Percentiles rank a stretch among this genome's conserved stretches.
These are phyloP conservation scores for Syzygium jambos DNA, from an alignment of 345 rosid genomes.

Conservation along the genomic window DNA sequence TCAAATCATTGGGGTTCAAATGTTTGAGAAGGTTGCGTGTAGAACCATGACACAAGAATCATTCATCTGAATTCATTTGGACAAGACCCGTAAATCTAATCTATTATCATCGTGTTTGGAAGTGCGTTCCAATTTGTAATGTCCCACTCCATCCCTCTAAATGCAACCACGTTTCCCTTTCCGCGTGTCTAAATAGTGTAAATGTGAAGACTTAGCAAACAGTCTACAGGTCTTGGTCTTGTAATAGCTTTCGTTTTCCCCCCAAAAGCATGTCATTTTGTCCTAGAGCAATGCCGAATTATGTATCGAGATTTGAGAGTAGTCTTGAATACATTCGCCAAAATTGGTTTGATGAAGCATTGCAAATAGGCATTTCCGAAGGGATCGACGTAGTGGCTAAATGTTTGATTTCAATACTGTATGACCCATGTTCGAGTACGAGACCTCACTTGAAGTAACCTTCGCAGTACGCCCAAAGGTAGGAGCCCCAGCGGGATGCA, in stretches of 20 bases:
- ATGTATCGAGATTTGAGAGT: not conserved
- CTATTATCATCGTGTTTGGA: not conserved
- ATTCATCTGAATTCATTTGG: not conserved
- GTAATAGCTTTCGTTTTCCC: not conserved
- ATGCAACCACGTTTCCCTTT: not conserved
- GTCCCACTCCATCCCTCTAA: not conserved
- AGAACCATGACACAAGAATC: not conserved
- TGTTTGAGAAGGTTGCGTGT: not conserved
- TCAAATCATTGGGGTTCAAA: not conserved
- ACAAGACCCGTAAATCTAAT: not conserved
- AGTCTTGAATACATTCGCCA: not conserved
- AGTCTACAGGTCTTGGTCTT: not conserved
- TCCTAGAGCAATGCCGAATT: not conserved
- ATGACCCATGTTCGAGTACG: no score
- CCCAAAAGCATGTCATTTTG: not conserved
- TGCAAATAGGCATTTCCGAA: no score
- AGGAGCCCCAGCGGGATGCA: no score
- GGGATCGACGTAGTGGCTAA: no score
- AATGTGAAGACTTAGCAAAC: not conserved
- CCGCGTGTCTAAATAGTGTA: not conserved
- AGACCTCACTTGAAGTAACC: no score
- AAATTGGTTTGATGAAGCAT: no score
- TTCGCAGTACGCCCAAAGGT: no score
- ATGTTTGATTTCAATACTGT: no score
- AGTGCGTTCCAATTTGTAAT: not conserved